A percentile compares a stretch with the other conserved stretches of the same genome.
These are phyloP conservation scores for Chlorella sp. DNA, from an alignment of 139 green algal genomes.

Conservation along the genomic window DNA sequence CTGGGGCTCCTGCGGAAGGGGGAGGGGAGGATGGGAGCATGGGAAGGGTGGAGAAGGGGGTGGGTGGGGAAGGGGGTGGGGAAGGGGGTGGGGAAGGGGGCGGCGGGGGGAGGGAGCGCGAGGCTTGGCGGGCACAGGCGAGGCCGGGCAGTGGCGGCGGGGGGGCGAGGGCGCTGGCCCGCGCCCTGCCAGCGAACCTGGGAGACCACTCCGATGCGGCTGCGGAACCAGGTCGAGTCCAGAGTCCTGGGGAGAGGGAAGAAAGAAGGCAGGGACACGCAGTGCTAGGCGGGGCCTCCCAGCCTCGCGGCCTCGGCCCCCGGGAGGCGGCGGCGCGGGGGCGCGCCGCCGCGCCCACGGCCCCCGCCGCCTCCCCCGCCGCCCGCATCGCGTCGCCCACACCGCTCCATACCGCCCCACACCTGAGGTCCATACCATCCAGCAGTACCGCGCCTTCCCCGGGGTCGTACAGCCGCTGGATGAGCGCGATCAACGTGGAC, in stretches of 20 bases:
- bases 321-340: too few relatives aligned
- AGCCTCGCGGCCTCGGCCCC: too few relatives aligned
- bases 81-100: too few relatives aligned
- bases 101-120: too few relatives aligned
- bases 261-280: background rate
- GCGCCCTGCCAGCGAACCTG: constrained; percentile 39
- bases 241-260: constrained; percentile 35
- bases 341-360: background rate
- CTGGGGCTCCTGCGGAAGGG: constrained; percentile 57
- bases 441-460: constrained; percentile 37
- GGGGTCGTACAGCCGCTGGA: constrained; percentile 83
- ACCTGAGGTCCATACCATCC: constrained; percentile 10
- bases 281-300: background rate
- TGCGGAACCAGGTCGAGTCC: constrained; percentile 68
- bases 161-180: too few relatives aligned
- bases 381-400: background rate
- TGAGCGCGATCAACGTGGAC: constrained; percentile 72
- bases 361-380: background rate
- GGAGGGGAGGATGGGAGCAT: too few relatives aligned
- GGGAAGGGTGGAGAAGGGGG: too few relatives aligned
- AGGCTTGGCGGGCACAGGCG: too few relatives aligned
- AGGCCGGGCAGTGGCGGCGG: too few relatives aligned
- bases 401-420: background rate
- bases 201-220: constrained; percentile 66
- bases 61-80: too few relatives aligned